These are phyloP conservation scores for Pistacia atlantica DNA, from an alignment of 345 rosid genomes.

Conservation along the genomic window DNA sequence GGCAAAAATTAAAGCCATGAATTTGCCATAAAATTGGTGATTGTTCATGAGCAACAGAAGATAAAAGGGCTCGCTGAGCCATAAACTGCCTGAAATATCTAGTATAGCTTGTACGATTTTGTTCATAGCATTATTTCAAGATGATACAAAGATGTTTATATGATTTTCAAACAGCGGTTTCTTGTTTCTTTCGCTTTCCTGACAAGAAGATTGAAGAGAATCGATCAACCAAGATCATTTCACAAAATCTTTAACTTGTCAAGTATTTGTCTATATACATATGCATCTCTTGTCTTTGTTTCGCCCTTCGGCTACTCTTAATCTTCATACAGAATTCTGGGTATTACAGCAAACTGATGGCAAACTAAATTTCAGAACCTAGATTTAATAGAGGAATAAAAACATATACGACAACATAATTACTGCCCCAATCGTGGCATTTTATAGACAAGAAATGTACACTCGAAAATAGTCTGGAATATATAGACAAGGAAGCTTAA, in stretches of 20 bases:
- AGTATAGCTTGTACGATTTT: slow-evolving; percentile 5
- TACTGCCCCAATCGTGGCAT: slow-evolving; percentile 9
- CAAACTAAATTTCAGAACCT: not conserved
- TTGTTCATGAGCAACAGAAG: not conserved
- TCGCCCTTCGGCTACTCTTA: no score
- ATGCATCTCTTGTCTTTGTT: not conserved
- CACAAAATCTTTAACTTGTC: not conserved
- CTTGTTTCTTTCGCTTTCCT: not conserved
- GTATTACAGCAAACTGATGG: not conserved
- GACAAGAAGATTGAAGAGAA: not conserved
- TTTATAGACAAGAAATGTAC: slow-evolving; percentile 19
- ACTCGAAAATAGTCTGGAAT: not conserved
- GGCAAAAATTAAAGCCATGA: slow-evolving; percentile 58
- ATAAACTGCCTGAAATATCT: not conserved
- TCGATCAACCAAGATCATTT: not conserved
- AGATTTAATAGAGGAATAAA: not conserved
- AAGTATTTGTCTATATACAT: not conserved
- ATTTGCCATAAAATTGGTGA: slow-evolving; percentile 17
- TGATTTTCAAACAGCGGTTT: not conserved
- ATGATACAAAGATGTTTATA: slow-evolving; percentile 1
- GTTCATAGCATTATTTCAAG: slow-evolving; percentile 21
- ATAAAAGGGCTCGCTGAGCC: not conserved
- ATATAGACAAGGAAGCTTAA: slow-evolving; percentile 18
- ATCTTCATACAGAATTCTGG: not conserved
- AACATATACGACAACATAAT: slow-evolving; percentile 1